Evolutionary conservation across 495 filamentous ascomycete genomes (phyloP), one percentile per base, ranked within the genome.

Genomic region (Aspergillus panamensis): DNA sequence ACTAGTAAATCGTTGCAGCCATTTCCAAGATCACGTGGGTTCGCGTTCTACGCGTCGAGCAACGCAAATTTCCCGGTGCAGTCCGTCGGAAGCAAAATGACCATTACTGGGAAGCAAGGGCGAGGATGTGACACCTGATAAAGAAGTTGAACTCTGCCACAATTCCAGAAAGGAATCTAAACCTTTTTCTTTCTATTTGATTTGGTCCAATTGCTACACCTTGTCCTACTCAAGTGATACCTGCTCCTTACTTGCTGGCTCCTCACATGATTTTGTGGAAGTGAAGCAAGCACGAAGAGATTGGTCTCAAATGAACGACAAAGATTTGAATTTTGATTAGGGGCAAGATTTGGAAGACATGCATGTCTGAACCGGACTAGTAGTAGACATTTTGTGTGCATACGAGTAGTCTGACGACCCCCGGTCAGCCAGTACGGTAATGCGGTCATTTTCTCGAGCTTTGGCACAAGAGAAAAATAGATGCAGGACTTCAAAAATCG

Each of bases 21-120:
- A 39, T 10, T 39, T 39, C 14, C 20, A 19, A 20, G 25, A 44
- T 45, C 42, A 45, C 42, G 42, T 45, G 42, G 17, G 16, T 21
- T 19, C 42, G 42, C 42, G 42, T 45, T 45, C 42, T 45, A 45
- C 42, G 42, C 42, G 42, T 45, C 42, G 19, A 45, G 42, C 9
- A 5, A 45, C 17, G 42, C 17, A 45, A 19, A 45, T 21, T 45
- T 45, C 16, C 42, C 42, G n/a, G 42, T 45, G 19, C 20, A 45
- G 42, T 17, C 19, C 42, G n/a, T 21, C 42, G 6, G 42, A 17
- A 20, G 1, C 14, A 39, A 35, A 39, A 13, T n/a, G 14, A 39
- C 35, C 35, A 39, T 39, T 5, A 39, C 14, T 39, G 10, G 10
- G 14, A 39, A n/a, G 35, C 35, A 39, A 39, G 35, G 35, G 35